Evolutionary conservation across 2,329 filamentous ascomycete genomes (phyloP).

Genomic region (Fusarium devonianum): DNA sequence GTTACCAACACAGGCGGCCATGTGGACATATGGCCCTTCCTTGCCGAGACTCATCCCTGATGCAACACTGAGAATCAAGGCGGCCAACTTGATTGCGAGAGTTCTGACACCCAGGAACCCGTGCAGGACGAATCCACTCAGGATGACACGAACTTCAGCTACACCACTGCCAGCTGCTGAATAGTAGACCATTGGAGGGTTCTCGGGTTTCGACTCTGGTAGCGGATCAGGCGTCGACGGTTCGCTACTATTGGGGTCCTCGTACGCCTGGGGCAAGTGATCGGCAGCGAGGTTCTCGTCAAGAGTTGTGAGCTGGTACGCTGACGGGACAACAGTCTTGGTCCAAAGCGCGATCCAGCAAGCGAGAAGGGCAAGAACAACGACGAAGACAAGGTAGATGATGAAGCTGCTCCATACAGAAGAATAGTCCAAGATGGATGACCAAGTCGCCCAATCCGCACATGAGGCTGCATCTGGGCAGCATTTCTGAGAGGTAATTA

Average conservation of each 20-base stretch:
- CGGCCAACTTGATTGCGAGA: conserved; percentile 82
- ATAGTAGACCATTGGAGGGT: conserved; percentile 87
- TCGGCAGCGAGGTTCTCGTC: conserved; percentile 90
- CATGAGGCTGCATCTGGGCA: conserved; percentile 64
- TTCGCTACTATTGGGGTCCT: conserved; percentile 53
- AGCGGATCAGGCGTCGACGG: conserved; percentile 53
- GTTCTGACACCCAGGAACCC: conserved; percentile 92
- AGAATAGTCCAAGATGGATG: conserved; percentile 55
- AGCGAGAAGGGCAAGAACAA: conserved; percentile 73
- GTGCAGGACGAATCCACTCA: conserved; percentile 97
- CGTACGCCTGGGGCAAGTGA: conserved; percentile 46
- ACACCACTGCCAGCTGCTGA: conserved; percentile 95
- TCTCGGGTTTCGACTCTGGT: conserved; percentile 47
- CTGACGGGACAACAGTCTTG: conserved; percentile 92
- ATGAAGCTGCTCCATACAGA: conserved; percentile 76
- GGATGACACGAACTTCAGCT: conserved; percentile 94
- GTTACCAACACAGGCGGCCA: conserved; percentile 93
- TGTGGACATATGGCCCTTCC: conserved; percentile 96
- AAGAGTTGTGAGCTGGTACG: conserved; percentile 83
- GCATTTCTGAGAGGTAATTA: conserved; percentile 52
- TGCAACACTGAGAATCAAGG: conserved; percentile 85
- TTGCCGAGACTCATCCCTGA: conserved; percentile 95
- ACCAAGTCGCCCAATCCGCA: conserved; percentile 65
- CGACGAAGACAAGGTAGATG: conserved; percentile 76
- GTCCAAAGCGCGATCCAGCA: conserved; percentile 86